Evolutionary conservation across 352 stramenopile genomes (phyloP).

Genomic region (Globisporangium splendens): DNA sequence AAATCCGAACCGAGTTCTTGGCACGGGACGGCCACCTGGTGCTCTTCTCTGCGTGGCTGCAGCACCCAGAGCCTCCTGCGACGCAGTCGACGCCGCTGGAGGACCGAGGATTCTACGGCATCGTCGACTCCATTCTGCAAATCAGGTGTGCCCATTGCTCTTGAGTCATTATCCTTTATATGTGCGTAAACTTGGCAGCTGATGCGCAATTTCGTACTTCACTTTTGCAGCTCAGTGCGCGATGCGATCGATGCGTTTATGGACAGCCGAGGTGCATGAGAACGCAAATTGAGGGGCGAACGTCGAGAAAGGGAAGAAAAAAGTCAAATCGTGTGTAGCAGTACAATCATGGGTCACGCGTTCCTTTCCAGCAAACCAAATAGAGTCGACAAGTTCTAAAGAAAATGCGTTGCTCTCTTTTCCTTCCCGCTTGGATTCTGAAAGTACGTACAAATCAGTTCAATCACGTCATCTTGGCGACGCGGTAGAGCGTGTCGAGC

Average conservation of each 20-base stretch:
- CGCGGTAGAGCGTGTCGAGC: constrained; percentile 78
- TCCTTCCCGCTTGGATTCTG: background rate
- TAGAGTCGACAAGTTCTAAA: background rate
- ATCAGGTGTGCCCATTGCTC: constrained; percentile 38
- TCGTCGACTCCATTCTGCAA: constrained; percentile 75
- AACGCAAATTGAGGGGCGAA: too few species aligned
- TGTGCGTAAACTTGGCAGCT: background rate
- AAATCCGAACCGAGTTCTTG: constrained; percentile 31
- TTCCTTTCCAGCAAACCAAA: background rate
- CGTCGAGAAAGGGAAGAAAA: too few species aligned
- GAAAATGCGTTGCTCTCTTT: too few species aligned
- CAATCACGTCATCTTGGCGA: constrained; percentile 42
- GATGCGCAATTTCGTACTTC: background rate
- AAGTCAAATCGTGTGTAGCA: too few species aligned
- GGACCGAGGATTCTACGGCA: constrained; percentile 61
- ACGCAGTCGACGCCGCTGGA: constrained; percentile 65
- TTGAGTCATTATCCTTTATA: too few species aligned
- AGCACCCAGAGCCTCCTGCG: constrained; percentile 67
- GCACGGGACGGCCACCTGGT: constrained; percentile 53
- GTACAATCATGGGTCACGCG: too few species aligned
- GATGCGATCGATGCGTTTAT: constrained; percentile 68
- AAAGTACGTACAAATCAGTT: too few species aligned
- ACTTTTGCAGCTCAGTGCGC: constrained; percentile 38
- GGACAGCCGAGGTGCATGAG: constrained; percentile 20
- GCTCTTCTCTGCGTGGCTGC: constrained; percentile 69